Evolutionary conservation across 78 protist genomes (phyloP).

Genomic region (Dictyostelium intermedium): DNA sequence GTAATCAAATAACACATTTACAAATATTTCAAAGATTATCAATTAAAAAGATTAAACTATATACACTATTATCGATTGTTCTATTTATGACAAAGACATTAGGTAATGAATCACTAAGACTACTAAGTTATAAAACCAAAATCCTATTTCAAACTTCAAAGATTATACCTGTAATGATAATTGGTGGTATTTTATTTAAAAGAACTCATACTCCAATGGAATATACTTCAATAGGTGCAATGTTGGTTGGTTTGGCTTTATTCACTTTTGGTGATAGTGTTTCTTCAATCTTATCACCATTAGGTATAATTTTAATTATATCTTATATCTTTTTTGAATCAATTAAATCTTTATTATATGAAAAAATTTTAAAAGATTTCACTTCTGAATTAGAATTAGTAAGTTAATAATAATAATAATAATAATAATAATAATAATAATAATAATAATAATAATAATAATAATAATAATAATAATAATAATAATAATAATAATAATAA

Average conservation of each 20-base stretch:
- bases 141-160: constrained; percentile 58
- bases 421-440: no score
- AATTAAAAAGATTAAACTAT: constrained; percentile 45
- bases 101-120: constrained; percentile 61
- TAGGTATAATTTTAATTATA: constrained; percentile 16
- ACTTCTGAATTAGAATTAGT: constrained; percentile 48
- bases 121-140: constrained; percentile 38
- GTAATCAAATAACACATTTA: not conserved
- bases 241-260: constrained; percentile 22
- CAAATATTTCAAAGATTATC: constrained; percentile 26
- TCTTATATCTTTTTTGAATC: constrained; percentile 48
- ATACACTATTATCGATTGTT: constrained; percentile 23
- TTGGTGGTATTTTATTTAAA: constrained; percentile 55
- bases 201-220: constrained; percentile 2
- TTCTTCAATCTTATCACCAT: constrained; percentile 1
- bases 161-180: constrained; percentile 56
- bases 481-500: no score
- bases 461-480: no score
- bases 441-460: no score
- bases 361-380: constrained; percentile 50
- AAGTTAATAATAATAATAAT: no score
- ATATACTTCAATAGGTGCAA: constrained; percentile 24
- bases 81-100: constrained; percentile 31
- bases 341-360: constrained; percentile 53
- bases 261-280: constrained; percentile 51